phyloP scores from a whole-genome alignment of 345 rosid genomes.

The Populus deltoides region DNA sequence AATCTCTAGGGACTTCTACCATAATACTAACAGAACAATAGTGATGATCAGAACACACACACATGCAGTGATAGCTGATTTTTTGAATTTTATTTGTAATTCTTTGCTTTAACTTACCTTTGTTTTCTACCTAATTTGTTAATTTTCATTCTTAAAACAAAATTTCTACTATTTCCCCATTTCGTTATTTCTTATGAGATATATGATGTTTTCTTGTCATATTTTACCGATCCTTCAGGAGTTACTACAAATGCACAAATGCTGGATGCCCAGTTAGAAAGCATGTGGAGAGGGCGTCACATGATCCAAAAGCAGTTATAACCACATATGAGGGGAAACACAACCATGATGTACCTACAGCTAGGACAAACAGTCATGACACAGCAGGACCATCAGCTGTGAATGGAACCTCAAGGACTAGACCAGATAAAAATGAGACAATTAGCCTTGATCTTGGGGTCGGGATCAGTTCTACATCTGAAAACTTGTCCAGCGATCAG shows the following conservation, averaged over 20 bases:
- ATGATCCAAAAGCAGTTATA: conserved; percentile 96
- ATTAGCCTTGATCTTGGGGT: conserved; percentile 96
- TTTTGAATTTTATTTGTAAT: no score
- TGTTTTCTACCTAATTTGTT: not conserved
- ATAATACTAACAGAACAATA: not conserved
- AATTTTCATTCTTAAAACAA: not conserved
- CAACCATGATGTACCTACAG: conserved; percentile 86
- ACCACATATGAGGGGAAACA: conserved; percentile 99
- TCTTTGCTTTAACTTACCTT: not conserved
- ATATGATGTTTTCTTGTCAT: not conserved
- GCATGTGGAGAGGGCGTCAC: conserved; percentile 99
- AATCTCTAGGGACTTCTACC: not conserved
- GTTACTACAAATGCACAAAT: conserved; percentile 96
- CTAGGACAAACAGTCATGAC: conserved; percentile 64
- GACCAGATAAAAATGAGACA: conserved; percentile 53
- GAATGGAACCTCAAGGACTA: conserved; percentile 46
- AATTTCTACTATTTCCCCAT: not conserved
- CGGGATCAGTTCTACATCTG: conserved; percentile 58
- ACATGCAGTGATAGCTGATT: not conserved
- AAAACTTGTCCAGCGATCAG: conserved; percentile 47
- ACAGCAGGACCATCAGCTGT: conserved; percentile 45
- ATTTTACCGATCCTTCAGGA: conserved; percentile 47
- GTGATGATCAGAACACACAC: not conserved
- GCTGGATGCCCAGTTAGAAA: conserved; percentile 92
- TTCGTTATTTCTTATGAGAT: not conserved